Evolutionary conservation across 2,329 filamentous ascomycete species (phyloP), one percentile per base, ranked within the genome.

Genomic region (Cryphonectria japonica): DNA sequence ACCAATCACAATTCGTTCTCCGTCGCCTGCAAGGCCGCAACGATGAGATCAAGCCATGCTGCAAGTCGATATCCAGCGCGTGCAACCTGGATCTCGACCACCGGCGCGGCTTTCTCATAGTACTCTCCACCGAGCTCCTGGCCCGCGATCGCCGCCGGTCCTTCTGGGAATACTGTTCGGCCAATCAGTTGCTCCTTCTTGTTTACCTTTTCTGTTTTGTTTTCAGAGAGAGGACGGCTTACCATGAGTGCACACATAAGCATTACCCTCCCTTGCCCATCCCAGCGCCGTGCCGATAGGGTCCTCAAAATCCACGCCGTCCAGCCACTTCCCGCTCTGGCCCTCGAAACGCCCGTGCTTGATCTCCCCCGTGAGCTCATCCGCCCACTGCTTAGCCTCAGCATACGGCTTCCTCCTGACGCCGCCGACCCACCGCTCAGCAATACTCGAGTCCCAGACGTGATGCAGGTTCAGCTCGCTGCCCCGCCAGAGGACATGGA

Each of bases 371-470:
- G 85, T 84, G 32, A 93, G 83, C 68, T 83, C 80, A n/a, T 82
- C 80, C 1, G 90, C 87, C 87, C 90, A 92, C 59, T 77, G 78
- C 66, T 82, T 78, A 1, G 88, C 89, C 62, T 85, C 81, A 6
- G 79, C 78, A 71, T 86, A 88, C 0, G 85, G 78, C 80, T 83
- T 79, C 77, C 87, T 78, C 76, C 86, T 80, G 60, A 82, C 78
- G n/a, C 85, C 87, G 2, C 90, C 90, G 1, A 91, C 82, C 76
- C 88, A 80, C 76, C 90, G 87, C 80, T 92, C 90, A 0, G 88
- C 85, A 73, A 93, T 93, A 74, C 86, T 87, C 68, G 86, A 88
- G 77, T 94, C 92, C 92, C 92, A 94, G 22, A 93, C 87, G 71
- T 91, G 86, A 77, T 94, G 92, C 59, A 94, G 84, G 77, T 94